Evolutionary conservation across 2,329 filamentous ascomycete species (phyloP).

Genomic region (Xylariales sp.): DNA sequence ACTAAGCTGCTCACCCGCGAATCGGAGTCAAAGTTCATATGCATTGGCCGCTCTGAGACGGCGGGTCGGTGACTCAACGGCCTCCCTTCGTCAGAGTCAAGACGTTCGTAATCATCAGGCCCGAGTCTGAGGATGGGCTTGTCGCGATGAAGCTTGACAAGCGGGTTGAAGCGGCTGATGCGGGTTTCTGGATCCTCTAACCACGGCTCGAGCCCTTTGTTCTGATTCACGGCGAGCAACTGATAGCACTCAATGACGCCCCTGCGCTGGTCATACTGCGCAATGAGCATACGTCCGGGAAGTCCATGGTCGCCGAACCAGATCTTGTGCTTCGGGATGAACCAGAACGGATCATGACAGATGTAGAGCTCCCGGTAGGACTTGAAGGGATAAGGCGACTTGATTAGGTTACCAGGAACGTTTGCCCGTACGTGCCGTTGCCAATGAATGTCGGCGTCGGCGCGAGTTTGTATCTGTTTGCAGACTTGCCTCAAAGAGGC

Average conservation of each 20-base stretch:
- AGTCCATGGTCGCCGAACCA: slow-evolving; percentile 79
- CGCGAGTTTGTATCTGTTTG: slow-evolving; percentile 53
- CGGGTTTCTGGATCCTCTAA: slow-evolving; percentile 59
- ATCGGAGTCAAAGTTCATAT: slow-evolving; percentile 37
- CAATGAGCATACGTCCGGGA: slow-evolving; percentile 69
- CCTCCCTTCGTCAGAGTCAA: too few relatives aligned
- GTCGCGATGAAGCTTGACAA: slow-evolving; percentile 68
- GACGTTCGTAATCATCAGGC: too few relatives aligned
- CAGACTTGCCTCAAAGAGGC: slow-evolving; percentile 57
- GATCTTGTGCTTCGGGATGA: slow-evolving; percentile 71
- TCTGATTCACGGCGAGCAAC: slow-evolving; percentile 60
- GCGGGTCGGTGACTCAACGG: too few relatives aligned
- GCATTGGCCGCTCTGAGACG: slow-evolving; percentile 53
- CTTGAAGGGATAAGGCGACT: slow-evolving; percentile 51
- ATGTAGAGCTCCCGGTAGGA: slow-evolving; percentile 70
- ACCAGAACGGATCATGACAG: slow-evolving; percentile 78
- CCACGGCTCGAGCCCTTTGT: slow-evolving; percentile 58
- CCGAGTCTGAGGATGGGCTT: slow-evolving; percentile 63
- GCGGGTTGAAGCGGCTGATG: slow-evolving; percentile 69
- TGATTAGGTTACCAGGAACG: slow-evolving; percentile 52
- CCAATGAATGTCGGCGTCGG: slow-evolving; percentile 68
- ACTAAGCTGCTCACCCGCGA: slow-evolving; percentile 64
- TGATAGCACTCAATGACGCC: slow-evolving; percentile 79
- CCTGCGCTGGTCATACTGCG: slow-evolving; percentile 68
- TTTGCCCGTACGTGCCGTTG: slow-evolving; percentile 63